Evolutionary conservation across 257 asterid species (phyloP).

Genomic region (Gentiana dahurica): DNA sequence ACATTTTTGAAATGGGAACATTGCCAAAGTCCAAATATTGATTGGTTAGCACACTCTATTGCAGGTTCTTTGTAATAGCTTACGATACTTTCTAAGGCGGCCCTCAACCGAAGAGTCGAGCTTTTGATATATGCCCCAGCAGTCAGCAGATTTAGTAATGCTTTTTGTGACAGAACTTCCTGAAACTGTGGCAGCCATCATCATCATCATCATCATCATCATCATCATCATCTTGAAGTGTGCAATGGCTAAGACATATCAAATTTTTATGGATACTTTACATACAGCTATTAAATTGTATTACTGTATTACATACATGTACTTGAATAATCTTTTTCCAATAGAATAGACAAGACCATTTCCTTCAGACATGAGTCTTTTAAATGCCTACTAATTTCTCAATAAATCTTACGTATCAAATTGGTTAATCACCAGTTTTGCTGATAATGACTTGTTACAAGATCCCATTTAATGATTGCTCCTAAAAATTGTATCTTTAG

Average conservation of each 20-base stretch:
- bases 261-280: constrained; percentile 5
- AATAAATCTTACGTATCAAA: no score
- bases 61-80: constrained; percentile 86
- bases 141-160: not conserved
- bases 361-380: no score
- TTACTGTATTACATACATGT: no score
- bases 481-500: no score
- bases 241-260: constrained; percentile 6
- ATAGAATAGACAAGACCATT: no score
- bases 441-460: no score
- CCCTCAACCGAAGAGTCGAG: constrained; percentile 84
- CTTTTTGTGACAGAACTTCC: not conserved
- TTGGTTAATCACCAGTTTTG: no score
- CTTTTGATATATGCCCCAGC: constrained; percentile 33
- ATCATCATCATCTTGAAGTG: not conserved
- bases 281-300: not conserved
- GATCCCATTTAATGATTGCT: no score
- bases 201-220: not conserved
- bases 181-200: not conserved
- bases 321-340: no score
- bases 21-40: not conserved
- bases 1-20: no score
- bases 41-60: constrained; percentile 2
- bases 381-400: no score
- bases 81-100: constrained; percentile 74